Evolutionary conservation across 2,329 filamentous ascomycete species (phyloP), one percentile per base, ranked within the genome.

Genomic region (Verticillium zaregamsianum): DNA sequence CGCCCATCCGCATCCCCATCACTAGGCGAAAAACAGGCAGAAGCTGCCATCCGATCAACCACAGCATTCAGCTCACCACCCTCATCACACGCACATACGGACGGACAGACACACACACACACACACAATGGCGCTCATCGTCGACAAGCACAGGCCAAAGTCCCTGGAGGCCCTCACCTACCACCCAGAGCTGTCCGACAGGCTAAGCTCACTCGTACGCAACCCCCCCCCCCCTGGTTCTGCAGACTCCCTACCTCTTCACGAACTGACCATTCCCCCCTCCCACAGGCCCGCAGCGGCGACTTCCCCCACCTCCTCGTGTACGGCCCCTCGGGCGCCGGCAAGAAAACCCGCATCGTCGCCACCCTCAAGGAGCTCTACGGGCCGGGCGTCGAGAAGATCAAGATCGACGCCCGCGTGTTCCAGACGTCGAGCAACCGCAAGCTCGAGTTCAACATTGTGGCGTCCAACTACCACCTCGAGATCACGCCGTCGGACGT

Each of bases 371-470:
- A 97, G 75, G 94, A 97, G 72, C 84, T 99, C 8, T 99, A 95
- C 76, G 95, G 95, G 0, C 89, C 94, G 0, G 94, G 95, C 54
- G 95, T 97, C n/a, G 96, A 99, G 73, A 98, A 97, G 83, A 99
- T 99, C 83, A 98, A 98, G 80, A 98, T 99, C 77, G 95, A 99
- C 73, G 92, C 93, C 14, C 91, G 95, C 66, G 90, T 97, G 63
- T 99, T 99, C 80, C 93, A 97, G 77, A 98, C 95, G 1, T 93
- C 88, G 25, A 90, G 90, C 72, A 98, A 97, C 76, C 92, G 95
- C 73, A 99, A 99, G 78, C 89, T 99, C 69, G 95, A 99, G 78
- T 99, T 99, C 85, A 99, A 97, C 79, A 96, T 99, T 66, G 95
- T 99, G 60, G 89, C 93, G 55, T 98, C 94, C 0, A 88, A 97